Conservation (phyloP, 257 asterid species). For the Solanum bulbocastanum region DNA sequence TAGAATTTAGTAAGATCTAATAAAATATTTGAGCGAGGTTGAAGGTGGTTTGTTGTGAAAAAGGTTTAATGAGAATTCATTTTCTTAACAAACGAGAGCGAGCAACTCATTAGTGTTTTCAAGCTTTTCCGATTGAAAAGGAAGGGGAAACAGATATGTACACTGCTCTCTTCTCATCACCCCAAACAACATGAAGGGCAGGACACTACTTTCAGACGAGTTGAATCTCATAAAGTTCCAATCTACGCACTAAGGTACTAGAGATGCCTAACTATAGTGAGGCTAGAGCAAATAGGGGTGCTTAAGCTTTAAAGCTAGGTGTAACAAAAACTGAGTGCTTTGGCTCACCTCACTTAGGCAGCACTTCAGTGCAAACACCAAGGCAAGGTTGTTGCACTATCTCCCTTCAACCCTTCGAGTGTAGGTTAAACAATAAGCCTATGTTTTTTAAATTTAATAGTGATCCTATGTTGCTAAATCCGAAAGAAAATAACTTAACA, state of each 20-base stretch:
- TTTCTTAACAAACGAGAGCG: neutral
- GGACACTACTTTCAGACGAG: neutral
- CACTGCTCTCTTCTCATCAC: neutral
- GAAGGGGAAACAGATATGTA: neutral
- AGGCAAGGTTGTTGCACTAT: neutral
- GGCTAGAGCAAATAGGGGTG: neutral
- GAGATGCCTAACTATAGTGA: neutral
- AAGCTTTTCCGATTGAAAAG: neutral
- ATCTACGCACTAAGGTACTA: neutral
- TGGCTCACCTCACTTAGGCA: neutral
- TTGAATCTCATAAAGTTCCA: neutral
- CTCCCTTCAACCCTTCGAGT: neutral
- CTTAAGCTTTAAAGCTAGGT: neutral
- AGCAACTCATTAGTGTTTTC: neutral
- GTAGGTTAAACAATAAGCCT: neutral
- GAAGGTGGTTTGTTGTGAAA: neutral
- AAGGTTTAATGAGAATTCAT: neutral
- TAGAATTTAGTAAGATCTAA: neutral
- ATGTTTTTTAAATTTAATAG: neutral
- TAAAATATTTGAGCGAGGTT: neutral
- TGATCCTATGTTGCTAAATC: neutral
- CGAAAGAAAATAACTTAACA: neutral
- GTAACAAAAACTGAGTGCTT: neutral
- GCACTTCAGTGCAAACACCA: neutral
- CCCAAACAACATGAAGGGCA: neutral